Evolutionary conservation across 2,329 filamentous ascomycete genomes (phyloP).

Genomic region (Nectriaceae sp.): DNA sequence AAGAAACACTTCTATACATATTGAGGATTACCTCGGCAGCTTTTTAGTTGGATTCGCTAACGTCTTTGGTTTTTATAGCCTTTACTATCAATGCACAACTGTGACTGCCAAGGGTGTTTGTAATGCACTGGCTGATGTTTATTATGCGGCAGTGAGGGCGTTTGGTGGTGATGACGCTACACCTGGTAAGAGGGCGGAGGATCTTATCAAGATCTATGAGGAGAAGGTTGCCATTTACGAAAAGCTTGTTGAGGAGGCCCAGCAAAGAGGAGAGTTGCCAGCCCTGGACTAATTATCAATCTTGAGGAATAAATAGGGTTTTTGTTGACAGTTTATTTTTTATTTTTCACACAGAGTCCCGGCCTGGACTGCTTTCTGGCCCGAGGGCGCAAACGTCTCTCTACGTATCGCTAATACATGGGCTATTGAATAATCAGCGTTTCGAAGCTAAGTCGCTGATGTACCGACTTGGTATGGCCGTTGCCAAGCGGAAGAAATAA

Average conservation of each 20-base stretch:
- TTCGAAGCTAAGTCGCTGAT: no score
- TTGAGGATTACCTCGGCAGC: no score
- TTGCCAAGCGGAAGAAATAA: no score
- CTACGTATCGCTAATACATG: no score
- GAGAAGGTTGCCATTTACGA: constrained; percentile 37
- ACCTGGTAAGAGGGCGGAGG: constrained; percentile 29
- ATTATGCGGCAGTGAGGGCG: constrained; percentile 39
- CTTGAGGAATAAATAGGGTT: no score
- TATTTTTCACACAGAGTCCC: no score
- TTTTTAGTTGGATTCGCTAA: not conserved
- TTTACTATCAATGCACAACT: constrained; percentile 39
- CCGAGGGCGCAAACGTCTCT: no score
- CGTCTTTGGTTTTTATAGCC: constrained; percentile 18
- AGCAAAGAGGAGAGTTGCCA: constrained; percentile 34
- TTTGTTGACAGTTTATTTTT: no score
- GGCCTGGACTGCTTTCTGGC: no score
- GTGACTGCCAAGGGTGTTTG: constrained; percentile 27
- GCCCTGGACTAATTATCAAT: constrained; percentile 14
- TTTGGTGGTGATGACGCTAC: constrained; percentile 39
- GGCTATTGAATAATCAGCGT: no score
- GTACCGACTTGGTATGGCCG: no score
- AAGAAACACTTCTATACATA: not conserved
- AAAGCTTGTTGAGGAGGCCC: constrained; percentile 36
- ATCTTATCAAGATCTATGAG: constrained; percentile 34
- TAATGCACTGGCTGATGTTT: constrained; percentile 40